Evolutionary conservation across 768 basidiomycete species (phyloP).

Genomic region (Serpula lacrymans): DNA sequence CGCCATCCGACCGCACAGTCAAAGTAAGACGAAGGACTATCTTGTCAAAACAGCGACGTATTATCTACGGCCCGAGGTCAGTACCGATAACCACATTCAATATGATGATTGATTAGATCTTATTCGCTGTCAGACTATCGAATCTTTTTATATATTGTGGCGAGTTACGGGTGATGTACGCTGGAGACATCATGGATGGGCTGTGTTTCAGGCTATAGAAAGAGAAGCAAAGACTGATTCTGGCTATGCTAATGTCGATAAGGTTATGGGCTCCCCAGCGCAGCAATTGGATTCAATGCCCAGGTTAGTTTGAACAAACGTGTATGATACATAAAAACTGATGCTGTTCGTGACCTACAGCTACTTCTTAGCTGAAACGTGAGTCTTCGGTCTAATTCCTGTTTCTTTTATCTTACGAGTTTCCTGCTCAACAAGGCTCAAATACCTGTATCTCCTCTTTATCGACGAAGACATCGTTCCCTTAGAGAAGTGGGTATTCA

Average conservation of each 20-base stretch:
- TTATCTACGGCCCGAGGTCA: constrained; percentile 68
- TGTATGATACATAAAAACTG: background rate
- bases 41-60: constrained; percentile 41
- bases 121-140: constrained; percentile 50
- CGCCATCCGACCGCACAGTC: constrained; percentile 13
- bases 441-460: constrained; percentile 74
- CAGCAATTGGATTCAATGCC: constrained; percentile 59
- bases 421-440: constrained; percentile 41
- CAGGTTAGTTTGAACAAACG: constrained; percentile 44
- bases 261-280: constrained; percentile 43
- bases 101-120: background rate
- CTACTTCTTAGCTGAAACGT: constrained; percentile 57
- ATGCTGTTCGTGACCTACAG: constrained; percentile 18
- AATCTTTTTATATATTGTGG: constrained; percentile 72
- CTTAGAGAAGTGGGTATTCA: constrained; percentile 56
- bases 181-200: constrained; percentile 74
- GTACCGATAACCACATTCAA: constrained; percentile 12
- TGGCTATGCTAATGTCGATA: constrained; percentile 60
- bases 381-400: constrained; percentile 9
- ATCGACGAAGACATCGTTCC: constrained; percentile 57
- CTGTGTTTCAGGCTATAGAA: constrained; percentile 65
- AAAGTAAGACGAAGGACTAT: constrained; percentile 49
- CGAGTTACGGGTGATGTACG: constrained; percentile 59
- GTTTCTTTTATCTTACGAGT: background rate
- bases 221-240: constrained; percentile 50